Evolutionary conservation across 2,329 filamentous ascomycete genomes (phyloP), one percentile per base, ranked within the genome.

Genomic region (Corinectria fuckeliana): DNA sequence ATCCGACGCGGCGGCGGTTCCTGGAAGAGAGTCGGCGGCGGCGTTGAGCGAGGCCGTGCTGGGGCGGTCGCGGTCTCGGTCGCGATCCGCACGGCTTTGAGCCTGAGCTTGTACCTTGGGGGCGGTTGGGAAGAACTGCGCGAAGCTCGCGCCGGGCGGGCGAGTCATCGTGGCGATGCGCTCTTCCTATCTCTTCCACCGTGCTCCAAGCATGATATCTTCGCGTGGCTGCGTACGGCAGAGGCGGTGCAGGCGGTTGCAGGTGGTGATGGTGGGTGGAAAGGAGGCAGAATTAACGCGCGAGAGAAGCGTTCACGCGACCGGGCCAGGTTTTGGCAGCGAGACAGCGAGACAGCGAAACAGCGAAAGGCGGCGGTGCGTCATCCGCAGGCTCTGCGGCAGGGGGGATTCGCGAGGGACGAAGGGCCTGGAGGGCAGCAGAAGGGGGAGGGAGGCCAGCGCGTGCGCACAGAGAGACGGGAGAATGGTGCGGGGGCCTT

Each of bases 121-220:
- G 73, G 90, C 91, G 75, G 89, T 87, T 69, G 90, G 91, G 78
- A 93, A 93, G 84, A 92, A 95, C 80, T 93, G 88, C 80, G 90
- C 91, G 84, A 93, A 93, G 80, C 89, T 88, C 81, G 90, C 89
- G 77, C 82, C 82, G 72, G 88, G 84, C 76, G 89, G 86, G 82
- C 91, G 91, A 87, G 91, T 91, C 90, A 91, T 91, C 80, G 81
- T 88, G 82, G 78, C 74, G 74, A 76, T 77, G 75, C 74, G 77
- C 76, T 77, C 77, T 76, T 78, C 80, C 78, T 81, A 82, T 79
- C 79, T 78, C 75, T 78, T 75, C 78, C 76, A 74, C 80, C 80
- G 79, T 79, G 77, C 78, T 79, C 78, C 80, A 73, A 81, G 81
- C 84, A 85, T 86, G 81, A 80, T 86, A 80, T 79, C 78, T 78